These are phyloP conservation scores for Arthrocladium fulminans DNA, from an alignment of 2,329 filamentous ascomycete genomes.

Conservation along the genomic window DNA sequence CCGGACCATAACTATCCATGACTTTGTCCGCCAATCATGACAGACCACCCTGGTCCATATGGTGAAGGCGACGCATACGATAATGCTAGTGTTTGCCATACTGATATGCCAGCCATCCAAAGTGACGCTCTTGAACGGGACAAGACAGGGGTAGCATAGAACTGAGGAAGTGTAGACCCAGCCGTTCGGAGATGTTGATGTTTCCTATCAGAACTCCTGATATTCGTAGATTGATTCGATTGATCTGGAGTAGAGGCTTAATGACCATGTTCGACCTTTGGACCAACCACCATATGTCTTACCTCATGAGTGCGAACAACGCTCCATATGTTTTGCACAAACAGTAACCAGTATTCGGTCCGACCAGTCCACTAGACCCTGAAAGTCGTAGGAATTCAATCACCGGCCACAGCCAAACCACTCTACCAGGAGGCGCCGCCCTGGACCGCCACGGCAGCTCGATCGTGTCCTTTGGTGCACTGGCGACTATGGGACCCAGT, in stretches of 20 bases:
- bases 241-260: constrained; percentile 2
- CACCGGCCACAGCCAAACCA: constrained; percentile 5
- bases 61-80: too few species aligned
- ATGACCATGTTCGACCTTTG: background rate
- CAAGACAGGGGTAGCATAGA: too few species aligned
- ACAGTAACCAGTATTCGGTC: constrained; percentile 8
- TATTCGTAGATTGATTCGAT: background rate
- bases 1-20: too few species aligned
- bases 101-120: too few species aligned
- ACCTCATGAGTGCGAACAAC: constrained; percentile 9
- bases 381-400: constrained; percentile 8
- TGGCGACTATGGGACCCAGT: constrained; percentile 3
- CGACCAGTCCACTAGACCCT: constrained; percentile 8
- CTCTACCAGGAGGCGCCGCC: constrained; percentile 5
- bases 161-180: too few species aligned
- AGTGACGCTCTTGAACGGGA: too few species aligned
- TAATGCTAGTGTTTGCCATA: too few species aligned
- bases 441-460: constrained; percentile 5
- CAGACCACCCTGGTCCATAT: too few species aligned
- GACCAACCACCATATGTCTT: background rate
- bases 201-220: too few species aligned
- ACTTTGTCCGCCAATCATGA: too few species aligned
- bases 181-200: too few species aligned
- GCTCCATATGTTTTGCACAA: constrained; percentile 9
- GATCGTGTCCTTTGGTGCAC: background rate